Evolutionary conservation across 78 protist genomes (phyloP).

Genomic region (Ministeria vibrans): DNA sequence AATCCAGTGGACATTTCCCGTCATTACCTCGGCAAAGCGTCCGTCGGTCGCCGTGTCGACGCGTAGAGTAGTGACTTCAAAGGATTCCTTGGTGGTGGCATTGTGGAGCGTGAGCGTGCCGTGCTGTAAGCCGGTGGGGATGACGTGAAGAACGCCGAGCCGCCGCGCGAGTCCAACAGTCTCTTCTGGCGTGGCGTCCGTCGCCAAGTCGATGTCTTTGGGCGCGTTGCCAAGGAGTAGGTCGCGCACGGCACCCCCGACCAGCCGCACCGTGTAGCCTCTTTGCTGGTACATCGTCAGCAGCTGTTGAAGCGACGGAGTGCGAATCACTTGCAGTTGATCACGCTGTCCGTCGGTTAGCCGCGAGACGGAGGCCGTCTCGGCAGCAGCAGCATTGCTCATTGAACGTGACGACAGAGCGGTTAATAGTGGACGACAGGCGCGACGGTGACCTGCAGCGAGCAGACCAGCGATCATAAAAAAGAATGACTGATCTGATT

Average conservation of each 20-base stretch:
- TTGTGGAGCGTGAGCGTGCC: constrained; percentile 22
- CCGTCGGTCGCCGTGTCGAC: constrained; percentile 15
- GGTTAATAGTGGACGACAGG: neutral
- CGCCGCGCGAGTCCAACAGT: neutral
- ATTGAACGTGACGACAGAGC: neutral
- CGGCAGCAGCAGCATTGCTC: neutral
- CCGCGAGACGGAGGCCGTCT: too few species aligned
- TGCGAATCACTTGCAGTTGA: neutral
- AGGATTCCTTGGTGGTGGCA: neutral
- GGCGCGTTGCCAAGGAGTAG: constrained; percentile 6
- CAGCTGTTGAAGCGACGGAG: neutral
- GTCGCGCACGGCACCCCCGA: constrained; percentile 35
- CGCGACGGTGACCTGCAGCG: neutral
- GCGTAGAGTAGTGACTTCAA: constrained; percentile 26
- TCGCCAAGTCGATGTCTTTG: constrained; percentile 28
- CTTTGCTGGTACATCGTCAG: neutral
- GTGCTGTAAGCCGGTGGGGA: constrained; percentile 28
- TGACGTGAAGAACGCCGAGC: neutral
- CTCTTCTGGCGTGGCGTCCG: constrained; percentile 22
- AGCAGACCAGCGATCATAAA: neutral
- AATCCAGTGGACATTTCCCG: too few species aligned
- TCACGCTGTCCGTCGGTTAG: too few species aligned
- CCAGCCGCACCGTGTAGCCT: constrained; percentile 8
- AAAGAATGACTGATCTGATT: too few species aligned
- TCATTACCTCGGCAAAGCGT: constrained; percentile 20